Base-by-base conservation (phyloP, 2,329 filamentous ascomycete genomes). In the Gaeumannomyces tritici region DNA sequence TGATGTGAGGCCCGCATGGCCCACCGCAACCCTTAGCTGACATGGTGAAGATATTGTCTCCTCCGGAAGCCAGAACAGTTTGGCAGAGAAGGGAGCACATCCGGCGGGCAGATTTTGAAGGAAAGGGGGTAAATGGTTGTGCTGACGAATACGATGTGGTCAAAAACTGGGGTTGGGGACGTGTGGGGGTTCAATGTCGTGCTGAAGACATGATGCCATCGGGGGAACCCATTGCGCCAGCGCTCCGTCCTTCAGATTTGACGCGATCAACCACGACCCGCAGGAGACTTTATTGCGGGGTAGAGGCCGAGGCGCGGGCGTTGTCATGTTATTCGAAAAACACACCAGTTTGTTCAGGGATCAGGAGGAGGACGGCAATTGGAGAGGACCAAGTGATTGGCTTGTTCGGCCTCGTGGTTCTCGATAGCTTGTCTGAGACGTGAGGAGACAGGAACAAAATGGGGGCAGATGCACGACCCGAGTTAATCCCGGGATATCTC, bases 201-300 rank as follows among this genome's bases (percentile, higher is more conserved):
- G 42, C 18, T 51, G 42, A 18, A 21, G 51, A 31, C 24, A 60
- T 60, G 59, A 60, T 60, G 59, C 59, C 59, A 60, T 60, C 59
- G 35, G 42, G 35, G 59, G 24, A n/a, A 54, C 18, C 42, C 59
- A 60, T 60, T 60, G 59, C 42, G 59, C 47, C 24, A 60, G 1
- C 18, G 26, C n/a, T 26, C 21, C 11, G 57, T 33, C 9, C 57
- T 18, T 31, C 35, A 42, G n/a, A 15, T 15, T 42, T 21, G 18
- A 42, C 35, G 35, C 35, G 13, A 18, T 42, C 35, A 42, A 42
- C 35, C 13, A 15, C 21, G 35, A 18, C 35, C 28, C 57, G 33
- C 28, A 58, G 21, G 29, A 26, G 11, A 3, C n/a, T 55, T 4
- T 15, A 18, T 42, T 54, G 59, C 59, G 59, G 59, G 59, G 59